Base-by-base conservation (phyloP, 805 yeast genomes). In the Barnettozyma vustinii region DNA sequence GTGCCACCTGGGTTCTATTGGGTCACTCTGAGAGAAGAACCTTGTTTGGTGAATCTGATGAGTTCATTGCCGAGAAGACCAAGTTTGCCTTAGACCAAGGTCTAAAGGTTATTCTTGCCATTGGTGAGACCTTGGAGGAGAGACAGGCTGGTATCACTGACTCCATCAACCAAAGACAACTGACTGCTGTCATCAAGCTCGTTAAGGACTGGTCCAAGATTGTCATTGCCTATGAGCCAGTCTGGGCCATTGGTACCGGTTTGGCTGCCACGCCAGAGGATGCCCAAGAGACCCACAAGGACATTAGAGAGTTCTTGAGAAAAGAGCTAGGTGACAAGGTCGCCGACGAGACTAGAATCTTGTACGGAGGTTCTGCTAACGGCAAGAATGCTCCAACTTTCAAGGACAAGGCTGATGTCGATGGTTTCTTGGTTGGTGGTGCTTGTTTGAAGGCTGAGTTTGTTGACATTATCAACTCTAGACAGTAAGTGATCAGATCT, bases 201-300 rank as follows among this genome's bases (percentile, higher is more conserved):
- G 83, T 89, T 55, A 64, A 69, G 64, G 97, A 91, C 83, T 92
- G 98, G 98, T 64, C 85, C 56, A 79, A 87, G 71, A 77, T 94
- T 59, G 98, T 94, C 58, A 75, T 94, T 70, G 99, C 99, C 65
- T 94, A 94, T 77, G 99, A 94, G 78, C 99, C 99, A 63, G 96
- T 94, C 60, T 94, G 99, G 99, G 99, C 99, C 63, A 94, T 94
- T 64, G 99, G 99, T 71, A 91, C 98, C 62, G 99, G 99, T 68
- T 82, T 94, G 67, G 97, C 98, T 64, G 98, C 99, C 54, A 94
- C 99, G 62, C 90, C 99, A 60, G 87, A 86, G 60, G 99, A 94
- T 69, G 99, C 99, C 60, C 97, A 94, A 77, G 89, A 84, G 59
- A 88, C 94, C 65, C 99, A 94, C 77, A 79, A 80, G 68, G 79